These are phyloP conservation scores for Neonectria sp. DNA, from an alignment of 2,329 filamentous ascomycete species.

Conservation along the genomic window DNA sequence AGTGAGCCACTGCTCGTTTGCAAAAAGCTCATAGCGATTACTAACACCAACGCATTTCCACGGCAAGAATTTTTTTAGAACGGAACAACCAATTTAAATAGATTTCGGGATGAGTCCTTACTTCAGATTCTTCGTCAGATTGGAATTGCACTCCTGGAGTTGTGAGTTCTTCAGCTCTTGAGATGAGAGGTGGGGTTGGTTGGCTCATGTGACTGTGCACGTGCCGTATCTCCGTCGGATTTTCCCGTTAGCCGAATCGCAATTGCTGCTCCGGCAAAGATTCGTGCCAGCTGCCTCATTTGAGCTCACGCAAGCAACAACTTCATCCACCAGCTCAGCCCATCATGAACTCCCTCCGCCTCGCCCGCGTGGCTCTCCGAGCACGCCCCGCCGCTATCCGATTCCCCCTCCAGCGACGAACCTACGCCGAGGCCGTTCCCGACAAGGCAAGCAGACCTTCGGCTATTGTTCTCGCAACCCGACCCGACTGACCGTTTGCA, in stretches of 20 bases:
- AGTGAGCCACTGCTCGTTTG: background rate
- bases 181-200: background rate
- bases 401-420: conserved; percentile 85
- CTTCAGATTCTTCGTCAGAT: background rate
- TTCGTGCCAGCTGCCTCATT: conserved; percentile 63
- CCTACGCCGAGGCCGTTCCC: conserved; percentile 89
- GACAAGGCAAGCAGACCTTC: conserved; percentile 76
- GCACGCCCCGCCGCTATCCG: conserved; percentile 84
- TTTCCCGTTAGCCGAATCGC: conserved; percentile 58
- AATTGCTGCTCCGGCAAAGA: conserved; percentile 60
- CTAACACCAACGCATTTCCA: background rate
- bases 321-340: conserved; percentile 65
- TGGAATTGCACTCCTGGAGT: background rate
- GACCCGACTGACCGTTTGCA: conserved; percentile 45
- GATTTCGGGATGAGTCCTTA: too few species aligned
- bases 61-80: background rate
- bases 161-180: background rate
- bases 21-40: background rate
- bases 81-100: background rate
- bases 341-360: conserved; percentile 94
- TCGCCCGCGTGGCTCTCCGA: conserved; percentile 91
- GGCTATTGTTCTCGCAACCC: conserved; percentile 42
- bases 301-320: conserved; percentile 62
- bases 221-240: conserved; percentile 55
- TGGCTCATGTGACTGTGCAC: conserved; percentile 51